phyloP scores from a whole-genome alignment of 2,329 filamentous ascomycete species.

The Hymenoscyphus fructigenus region DNA sequence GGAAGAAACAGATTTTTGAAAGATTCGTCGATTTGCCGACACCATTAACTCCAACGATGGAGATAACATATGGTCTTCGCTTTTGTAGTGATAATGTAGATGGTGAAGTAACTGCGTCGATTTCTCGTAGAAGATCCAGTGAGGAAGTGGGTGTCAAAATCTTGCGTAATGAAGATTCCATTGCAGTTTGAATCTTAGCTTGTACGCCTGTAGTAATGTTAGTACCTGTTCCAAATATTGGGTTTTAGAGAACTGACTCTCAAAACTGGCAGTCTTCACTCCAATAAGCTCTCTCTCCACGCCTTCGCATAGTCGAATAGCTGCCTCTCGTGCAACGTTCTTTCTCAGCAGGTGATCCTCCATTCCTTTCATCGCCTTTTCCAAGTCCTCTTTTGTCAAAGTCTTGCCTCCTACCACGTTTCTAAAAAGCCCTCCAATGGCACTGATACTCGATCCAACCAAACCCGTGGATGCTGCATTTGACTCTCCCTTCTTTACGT shows the following conservation, averaged over 20 bases:
- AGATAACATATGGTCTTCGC: constrained; percentile 89
- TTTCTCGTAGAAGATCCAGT: constrained; percentile 90
- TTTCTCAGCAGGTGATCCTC: constrained; percentile 92
- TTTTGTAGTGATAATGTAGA: constrained; percentile 60
- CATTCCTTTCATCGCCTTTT: constrained; percentile 93
- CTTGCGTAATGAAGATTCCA: constrained; percentile 89
- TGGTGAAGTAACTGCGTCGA: constrained; percentile 73
- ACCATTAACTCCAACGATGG: constrained; percentile 96
- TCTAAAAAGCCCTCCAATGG: constrained; percentile 84
- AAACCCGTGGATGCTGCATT: constrained; percentile 56
- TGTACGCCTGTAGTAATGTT: constrained; percentile 59
- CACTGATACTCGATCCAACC: constrained; percentile 75
- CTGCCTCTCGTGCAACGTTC: constrained; percentile 94
- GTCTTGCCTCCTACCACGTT: constrained; percentile 95
- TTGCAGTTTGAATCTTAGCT: constrained; percentile 77
- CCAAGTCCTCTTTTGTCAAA: constrained; percentile 82
- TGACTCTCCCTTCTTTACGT: constrained; percentile 56
- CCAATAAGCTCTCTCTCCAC: constrained; percentile 89
- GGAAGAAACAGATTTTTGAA: constrained; percentile 96
- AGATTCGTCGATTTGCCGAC: constrained; percentile 98
- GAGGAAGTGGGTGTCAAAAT: constrained; percentile 96
- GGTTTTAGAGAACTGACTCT: constrained; percentile 49
- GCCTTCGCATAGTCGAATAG: constrained; percentile 83
- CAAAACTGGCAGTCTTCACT: constrained; percentile 88
- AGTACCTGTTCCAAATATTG: constrained; percentile 8